phyloP scores from a whole-genome alignment of 2,329 filamentous ascomycete genomes.

The Sphaerulina populicola region DNA sequence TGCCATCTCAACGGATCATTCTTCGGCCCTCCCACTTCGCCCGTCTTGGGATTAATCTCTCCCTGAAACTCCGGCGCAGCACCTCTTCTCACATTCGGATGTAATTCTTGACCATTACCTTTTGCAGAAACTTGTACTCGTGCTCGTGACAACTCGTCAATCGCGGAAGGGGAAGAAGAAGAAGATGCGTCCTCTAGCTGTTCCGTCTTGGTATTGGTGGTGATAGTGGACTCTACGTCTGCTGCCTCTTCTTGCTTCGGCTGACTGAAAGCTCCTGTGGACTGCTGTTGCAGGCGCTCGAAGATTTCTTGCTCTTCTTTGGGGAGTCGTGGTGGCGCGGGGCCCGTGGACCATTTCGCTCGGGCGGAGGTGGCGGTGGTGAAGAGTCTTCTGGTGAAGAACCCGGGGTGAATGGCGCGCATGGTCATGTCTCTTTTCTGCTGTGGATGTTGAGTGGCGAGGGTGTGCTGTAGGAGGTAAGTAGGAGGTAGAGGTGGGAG shows the following conservation, averaged over 20 bases:
- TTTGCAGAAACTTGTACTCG: slow-evolving; percentile 44
- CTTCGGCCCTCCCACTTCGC: slow-evolving; percentile 93
- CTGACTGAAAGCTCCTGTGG: slow-evolving; percentile 67
- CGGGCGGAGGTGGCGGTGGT: slow-evolving; percentile 40
- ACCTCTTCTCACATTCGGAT: slow-evolving; percentile 64
- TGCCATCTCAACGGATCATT: slow-evolving; percentile 86
- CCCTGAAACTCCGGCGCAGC: slow-evolving; percentile 87
- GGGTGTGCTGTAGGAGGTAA: too few relatives aligned
- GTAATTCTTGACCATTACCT: slow-evolving; percentile 56
- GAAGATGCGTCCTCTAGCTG: not conserved
- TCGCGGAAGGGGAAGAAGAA: too few relatives aligned
- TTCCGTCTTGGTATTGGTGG: not conserved
- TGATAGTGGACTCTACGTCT: slow-evolving; percentile 2
- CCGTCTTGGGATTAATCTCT: slow-evolving; percentile 84
- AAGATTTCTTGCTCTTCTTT: slow-evolving; percentile 84
- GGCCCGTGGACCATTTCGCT: slow-evolving; percentile 38
- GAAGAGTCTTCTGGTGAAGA: slow-evolving; percentile 28
- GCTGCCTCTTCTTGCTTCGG: slow-evolving; percentile 33
- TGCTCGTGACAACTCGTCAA: too few relatives aligned
- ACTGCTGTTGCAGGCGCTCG: slow-evolving; percentile 72
- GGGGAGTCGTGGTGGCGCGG: slow-evolving; percentile 77
- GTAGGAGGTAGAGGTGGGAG: too few relatives aligned
- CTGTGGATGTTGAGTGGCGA: not conserved
- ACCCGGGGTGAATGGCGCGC: slow-evolving; percentile 26
- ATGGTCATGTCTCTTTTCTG: slow-evolving; percentile 8